Conservation (phyloP, 306 rosid species). For the Cyclanthera cordifolia region DNA sequence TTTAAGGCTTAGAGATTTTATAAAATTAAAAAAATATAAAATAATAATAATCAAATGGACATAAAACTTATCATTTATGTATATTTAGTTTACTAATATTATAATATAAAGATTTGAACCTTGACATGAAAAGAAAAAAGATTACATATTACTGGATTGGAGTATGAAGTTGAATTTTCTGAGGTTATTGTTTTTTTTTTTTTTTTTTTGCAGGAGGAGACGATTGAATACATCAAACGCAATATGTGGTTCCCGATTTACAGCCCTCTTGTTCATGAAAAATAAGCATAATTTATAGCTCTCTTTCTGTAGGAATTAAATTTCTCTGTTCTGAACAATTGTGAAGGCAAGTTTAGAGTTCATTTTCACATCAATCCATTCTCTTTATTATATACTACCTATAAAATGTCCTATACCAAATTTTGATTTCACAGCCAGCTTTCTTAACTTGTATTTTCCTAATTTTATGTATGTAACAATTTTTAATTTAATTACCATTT, state of each 20-base stretch:
- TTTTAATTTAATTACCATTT: neutral
- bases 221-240: slow-evolving; percentile 34
- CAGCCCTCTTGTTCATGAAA: slow-evolving; percentile 75
- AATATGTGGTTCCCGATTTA: slow-evolving; percentile 83
- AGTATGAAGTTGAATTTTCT: neutral
- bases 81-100: too few relatives aligned
- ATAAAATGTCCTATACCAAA: neutral
- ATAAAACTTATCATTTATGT: too few relatives aligned
- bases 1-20: too few relatives aligned
- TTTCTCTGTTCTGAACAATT: neutral
- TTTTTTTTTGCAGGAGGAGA: slow-evolving; percentile 53
- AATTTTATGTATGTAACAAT: neutral
- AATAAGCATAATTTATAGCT: slow-evolving; percentile 18
- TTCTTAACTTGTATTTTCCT: neutral
- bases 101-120: too few relatives aligned
- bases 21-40: too few relatives aligned
- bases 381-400: neutral
- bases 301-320: neutral
- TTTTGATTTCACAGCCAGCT: neutral
- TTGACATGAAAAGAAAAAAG: too few relatives aligned
- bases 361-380: neutral
- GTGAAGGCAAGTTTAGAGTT: neutral
- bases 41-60: too few relatives aligned
- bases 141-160: too few relatives aligned
- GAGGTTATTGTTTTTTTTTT: neutral